Percentiles rank a stretch among this genome's conserved stretches.
Conservation (phyloP, 371 early-diverging fungal species). For the Actinomortierella wolfii region DNA sequence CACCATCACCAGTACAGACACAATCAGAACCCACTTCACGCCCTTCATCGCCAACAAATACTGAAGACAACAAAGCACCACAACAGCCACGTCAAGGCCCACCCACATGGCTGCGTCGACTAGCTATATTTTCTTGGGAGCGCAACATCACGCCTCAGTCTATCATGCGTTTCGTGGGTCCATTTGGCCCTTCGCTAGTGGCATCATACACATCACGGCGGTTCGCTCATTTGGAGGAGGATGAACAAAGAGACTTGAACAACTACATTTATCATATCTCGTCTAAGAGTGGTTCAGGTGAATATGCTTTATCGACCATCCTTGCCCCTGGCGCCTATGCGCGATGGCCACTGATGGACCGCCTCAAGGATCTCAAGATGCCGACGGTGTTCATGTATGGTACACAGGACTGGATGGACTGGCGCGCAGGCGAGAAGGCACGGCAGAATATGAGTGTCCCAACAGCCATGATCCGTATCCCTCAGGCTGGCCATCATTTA, state of each 20-base stretch:
- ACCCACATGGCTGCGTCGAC: conserved; percentile 50
- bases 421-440: conserved; percentile 70
- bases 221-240: conserved; percentile 66
- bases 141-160: conserved; percentile 82
- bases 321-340: conserved; percentile 87
- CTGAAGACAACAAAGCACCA: conserved; percentile 1
- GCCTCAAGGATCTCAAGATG: conserved; percentile 69
- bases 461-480: conserved; percentile 54
- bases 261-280: conserved; percentile 77
- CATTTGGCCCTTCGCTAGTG: conserved; percentile 77
- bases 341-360: conserved; percentile 72
- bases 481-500: conserved; percentile 84
- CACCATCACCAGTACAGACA: conserved; percentile 22
- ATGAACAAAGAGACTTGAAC: conserved; percentile 54
- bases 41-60: conserved; percentile 11
- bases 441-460: conserved; percentile 59
- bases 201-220: conserved; percentile 70
- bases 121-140: conserved; percentile 69
- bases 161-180: conserved; percentile 79
- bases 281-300: conserved; percentile 77
- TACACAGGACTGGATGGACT: conserved; percentile 91
- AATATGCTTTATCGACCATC: conserved; percentile 76
- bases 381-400: conserved; percentile 81
- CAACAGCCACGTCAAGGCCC: conserved; percentile 17
- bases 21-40: conserved; percentile 26